These are phyloP conservation scores for Penicillium occitanis DNA, from an alignment of 2,329 filamentous ascomycete species.

Conservation along the genomic window DNA sequence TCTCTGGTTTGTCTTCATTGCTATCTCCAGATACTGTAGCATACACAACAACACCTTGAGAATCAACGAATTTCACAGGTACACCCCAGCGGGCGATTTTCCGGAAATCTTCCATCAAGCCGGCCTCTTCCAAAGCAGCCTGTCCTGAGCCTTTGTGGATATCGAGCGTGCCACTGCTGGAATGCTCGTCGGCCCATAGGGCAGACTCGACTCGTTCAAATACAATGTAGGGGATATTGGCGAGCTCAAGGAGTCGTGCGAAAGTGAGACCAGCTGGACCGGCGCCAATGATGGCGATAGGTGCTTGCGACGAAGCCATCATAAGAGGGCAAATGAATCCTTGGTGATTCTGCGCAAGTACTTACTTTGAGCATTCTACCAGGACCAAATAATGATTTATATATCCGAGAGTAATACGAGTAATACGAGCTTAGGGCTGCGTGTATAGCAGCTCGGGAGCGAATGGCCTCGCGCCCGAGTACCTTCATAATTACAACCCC, in stretches of 20 bases:
- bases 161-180: slow-evolving; percentile 27
- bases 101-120: slow-evolving; percentile 26
- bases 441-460: neutral
- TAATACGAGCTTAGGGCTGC: neutral
- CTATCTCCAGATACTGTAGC: slow-evolving; percentile 21
- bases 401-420: neutral
- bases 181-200: slow-evolving; percentile 21
- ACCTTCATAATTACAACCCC: neutral
- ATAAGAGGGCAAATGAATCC: neutral
- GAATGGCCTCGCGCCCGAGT: slow-evolving; percentile 5
- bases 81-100: slow-evolving; percentile 26
- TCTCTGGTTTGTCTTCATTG: slow-evolving; percentile 40
- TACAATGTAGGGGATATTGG: slow-evolving; percentile 25
- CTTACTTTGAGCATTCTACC: too few relatives aligned
- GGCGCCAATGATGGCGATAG: slow-evolving; percentile 26
- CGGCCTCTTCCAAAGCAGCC: slow-evolving; percentile 26
- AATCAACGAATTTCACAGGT: slow-evolving; percentile 14
- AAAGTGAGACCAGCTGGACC: slow-evolving; percentile 27
- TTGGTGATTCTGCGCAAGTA: neutral
- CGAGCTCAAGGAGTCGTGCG: slow-evolving; percentile 25
- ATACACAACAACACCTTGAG: neutral
- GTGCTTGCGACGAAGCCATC: slow-evolving; percentile 16
- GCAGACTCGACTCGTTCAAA: slow-evolving; percentile 25
- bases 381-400: neutral
- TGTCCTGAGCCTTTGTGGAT: slow-evolving; percentile 26